phyloP scores from a whole-genome alignment of 805 yeast species.

The Danielozyma ontarioensis region DNA sequence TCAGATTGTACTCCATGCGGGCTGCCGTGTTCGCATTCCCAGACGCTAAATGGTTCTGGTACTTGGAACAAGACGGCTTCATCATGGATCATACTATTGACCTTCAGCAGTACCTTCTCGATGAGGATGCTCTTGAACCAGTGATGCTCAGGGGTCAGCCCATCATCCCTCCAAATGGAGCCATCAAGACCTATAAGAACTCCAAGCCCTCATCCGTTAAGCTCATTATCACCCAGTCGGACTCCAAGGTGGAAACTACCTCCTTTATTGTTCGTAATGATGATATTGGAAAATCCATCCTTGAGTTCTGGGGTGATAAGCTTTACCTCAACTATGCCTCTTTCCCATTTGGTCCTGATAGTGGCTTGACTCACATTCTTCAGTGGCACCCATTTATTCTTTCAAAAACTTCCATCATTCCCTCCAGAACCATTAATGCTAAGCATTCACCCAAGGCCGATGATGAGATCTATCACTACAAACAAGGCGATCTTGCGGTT shows the following conservation, averaged over 20 bases:
- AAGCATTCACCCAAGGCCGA: slow-evolving; percentile 17
- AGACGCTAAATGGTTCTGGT: slow-evolving; percentile 86
- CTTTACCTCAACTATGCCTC: slow-evolving; percentile 61
- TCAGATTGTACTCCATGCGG: slow-evolving; percentile 56
- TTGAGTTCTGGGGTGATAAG: slow-evolving; percentile 80
- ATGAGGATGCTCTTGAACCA: slow-evolving; percentile 55
- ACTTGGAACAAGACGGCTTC: slow-evolving; percentile 69
- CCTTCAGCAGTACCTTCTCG: slow-evolving; percentile 53
- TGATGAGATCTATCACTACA: slow-evolving; percentile 46
- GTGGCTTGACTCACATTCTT: slow-evolving; percentile 78
- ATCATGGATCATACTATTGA: slow-evolving; percentile 69
- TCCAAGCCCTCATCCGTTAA: slow-evolving; percentile 50
- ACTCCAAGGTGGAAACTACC: slow-evolving; percentile 55
- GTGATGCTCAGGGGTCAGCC: slow-evolving; percentile 68
- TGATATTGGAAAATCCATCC: slow-evolving; percentile 55
- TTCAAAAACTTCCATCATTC: slow-evolving; percentile 67
- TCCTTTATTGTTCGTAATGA: slow-evolving; percentile 72
- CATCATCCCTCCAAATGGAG: slow-evolving; percentile 62
- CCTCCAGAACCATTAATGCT: slow-evolving; percentile 38
- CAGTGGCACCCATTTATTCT: slow-evolving; percentile 93
- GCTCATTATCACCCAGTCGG: slow-evolving; percentile 67
- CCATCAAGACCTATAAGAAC: slow-evolving; percentile 63
- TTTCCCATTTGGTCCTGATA: slow-evolving; percentile 54
- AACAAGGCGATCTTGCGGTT: slow-evolving; percentile 63
- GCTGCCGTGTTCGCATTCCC: slow-evolving; percentile 96